phyloP scores from a whole-genome alignment of 2,329 filamentous ascomycete species.

The Talaromyces marneffei region DNA sequence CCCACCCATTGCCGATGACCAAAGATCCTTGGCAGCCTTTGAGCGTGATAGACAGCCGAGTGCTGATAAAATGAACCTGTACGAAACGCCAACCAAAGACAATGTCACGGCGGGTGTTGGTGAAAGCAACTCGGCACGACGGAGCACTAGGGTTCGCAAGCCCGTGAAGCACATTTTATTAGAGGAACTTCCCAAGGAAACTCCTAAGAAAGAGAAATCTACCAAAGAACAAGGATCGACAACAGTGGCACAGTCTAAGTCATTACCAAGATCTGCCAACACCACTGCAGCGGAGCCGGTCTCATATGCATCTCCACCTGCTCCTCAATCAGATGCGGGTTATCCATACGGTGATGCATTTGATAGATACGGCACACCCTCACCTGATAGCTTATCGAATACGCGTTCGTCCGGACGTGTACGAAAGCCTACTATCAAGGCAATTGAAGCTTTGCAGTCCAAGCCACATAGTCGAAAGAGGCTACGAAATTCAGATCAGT shows the following conservation, averaged over 20 bases:
- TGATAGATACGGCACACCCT: conserved; percentile 17
- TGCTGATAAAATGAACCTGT: background rate
- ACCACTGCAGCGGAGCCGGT: background rate
- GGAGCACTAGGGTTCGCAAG: conserved; percentile 14
- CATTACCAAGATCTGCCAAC: background rate
- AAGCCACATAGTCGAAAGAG: conserved; percentile 17
- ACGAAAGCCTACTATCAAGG: conserved; percentile 27
- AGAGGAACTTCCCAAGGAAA: conserved; percentile 1
- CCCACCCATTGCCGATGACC: conserved; percentile 9
- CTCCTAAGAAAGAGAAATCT: conserved; percentile 1
- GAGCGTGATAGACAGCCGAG: conserved; percentile 7
- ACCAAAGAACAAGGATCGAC: background rate
- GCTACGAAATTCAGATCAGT: conserved; percentile 12
- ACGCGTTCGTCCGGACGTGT: conserved; percentile 24
- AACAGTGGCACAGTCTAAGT: background rate
- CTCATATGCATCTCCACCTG: background rate
- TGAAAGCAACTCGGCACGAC: conserved; percentile 6
- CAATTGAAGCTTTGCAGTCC: conserved; percentile 24
- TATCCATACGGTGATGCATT: background rate
- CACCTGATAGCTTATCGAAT: conserved; percentile 16
- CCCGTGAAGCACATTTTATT: conserved; percentile 1
- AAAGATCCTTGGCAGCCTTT: background rate
- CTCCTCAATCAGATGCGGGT: background rate
- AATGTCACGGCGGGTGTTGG: background rate
- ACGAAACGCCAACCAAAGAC: conserved; percentile 8